Evolutionary conservation across 1,139 yeast genomes (phyloP), one percentile per base, ranked within the genome.

Genomic region (Neolecta irregularis): DNA sequence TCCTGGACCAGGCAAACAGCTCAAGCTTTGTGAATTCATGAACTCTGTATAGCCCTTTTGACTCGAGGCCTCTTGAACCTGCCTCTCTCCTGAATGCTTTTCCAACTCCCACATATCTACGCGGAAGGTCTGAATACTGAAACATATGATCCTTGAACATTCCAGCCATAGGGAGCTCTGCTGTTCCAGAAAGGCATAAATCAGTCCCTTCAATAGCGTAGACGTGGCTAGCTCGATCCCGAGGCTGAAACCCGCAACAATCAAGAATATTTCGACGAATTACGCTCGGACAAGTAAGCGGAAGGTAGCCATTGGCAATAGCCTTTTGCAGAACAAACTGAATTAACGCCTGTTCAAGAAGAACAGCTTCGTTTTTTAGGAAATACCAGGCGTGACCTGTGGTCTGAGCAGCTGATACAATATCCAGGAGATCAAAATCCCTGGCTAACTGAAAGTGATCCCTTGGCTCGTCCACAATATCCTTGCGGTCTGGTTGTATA

Each of bases 1-100:
- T 58, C 13, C 48, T 47, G 2, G 44, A 63, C 77, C 93, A 88
- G 34, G 78, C 76, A 50, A 88, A 88, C 36, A 91, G 59, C 54
- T 91, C 99, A 1, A 88, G 93, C 52, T 91, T 91, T n/a, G 93
- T 80, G 53, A 91, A 91, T 57, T 91, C 99, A 51, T 91, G 99
- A 9, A 91, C 96, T 37, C 99, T 62, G 49, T 88, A 91, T 2
- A 91, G 61, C 0, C 99, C 99, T 48, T 74, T 73, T 0, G 96
- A 81, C 46, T 83, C 95, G 45, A 69, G 70, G 1, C 99, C 99
- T 41, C 94, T 67, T 2, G 98, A 91, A 1, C 98, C 98, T 0
- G 98, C 98, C 53, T 91, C 99, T 0, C 96, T 94, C 44, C 99
- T 65, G 51, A 74, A 91, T 42, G 93, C 72, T 46, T 96, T 64